Base-by-base conservation (phyloP, 192 early-diverging fungal species). In the Rhizophagus clarus region DNA sequence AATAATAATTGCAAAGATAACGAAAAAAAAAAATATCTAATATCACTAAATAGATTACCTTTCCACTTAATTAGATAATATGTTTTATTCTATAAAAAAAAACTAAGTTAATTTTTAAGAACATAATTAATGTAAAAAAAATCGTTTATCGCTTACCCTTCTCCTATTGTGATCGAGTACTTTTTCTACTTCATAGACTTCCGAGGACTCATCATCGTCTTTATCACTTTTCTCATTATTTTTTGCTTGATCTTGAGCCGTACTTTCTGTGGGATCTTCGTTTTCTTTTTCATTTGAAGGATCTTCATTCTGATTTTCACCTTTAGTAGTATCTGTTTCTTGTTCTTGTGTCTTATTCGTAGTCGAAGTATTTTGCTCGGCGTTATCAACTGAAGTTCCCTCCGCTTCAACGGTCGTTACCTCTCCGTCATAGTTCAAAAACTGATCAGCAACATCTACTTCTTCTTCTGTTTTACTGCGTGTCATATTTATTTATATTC, bases 41-140 rank as follows among this genome's bases (percentile, higher is more conserved):
- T 40, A 40, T 40, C 37, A 5, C 37, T 8, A 40, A 20, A 49
- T 29, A n/a, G 31, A 20, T 72, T 79, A 79, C 77, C 77, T 71
- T 79, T 79, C 77, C 77, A 79, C 24, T 70, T 79, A 31, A 79
- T 79, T 12, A 40, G 17, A 60, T 79, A 79, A 15, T 68, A 51
- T 17, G 31, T 79, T 60, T 49, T 60, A 40, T 31, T 31, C 67
- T 68, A 61, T 7, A 28, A 71, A n/a, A 8, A 26, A 42, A 67
- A 66, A 26, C 47, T 6, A 45, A 45, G 22, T 45, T 45, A 66
- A 26, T 28, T 26, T 26, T 31, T 3, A 32, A 17, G 12, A 71
- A 32, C 4, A n/a, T 22, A 32, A 15, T 29, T 40, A 31, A 37
- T 17, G 9, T 40, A 15, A 34, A 71, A 34, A 71, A 71, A n/a